Base-by-base conservation (phyloP, 805 yeast genomes). In the Starmerella stellata region DNA sequence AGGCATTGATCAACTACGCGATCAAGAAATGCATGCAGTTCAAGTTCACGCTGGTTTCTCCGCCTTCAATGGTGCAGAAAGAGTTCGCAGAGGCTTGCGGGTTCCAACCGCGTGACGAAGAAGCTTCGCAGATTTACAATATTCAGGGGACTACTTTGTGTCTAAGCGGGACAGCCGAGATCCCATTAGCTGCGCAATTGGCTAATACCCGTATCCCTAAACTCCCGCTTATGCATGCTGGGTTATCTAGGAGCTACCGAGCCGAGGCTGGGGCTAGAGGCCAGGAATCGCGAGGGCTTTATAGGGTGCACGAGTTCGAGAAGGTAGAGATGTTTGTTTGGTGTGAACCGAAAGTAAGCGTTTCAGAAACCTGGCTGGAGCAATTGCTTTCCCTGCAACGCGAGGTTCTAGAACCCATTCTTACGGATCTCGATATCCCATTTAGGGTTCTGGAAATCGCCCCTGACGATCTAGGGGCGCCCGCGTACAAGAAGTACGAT, bases 251-350 rank as follows among this genome's bases (percentile, higher is more conserved):
- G 45, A 72, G 93, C 44, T 90, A 75, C 53, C 65, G 98, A 44
- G 94, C 95, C 0, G 98, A 90, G 55, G 98, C 98, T 0, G 98
- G 96, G 2, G 90, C 96, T 1, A 69, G 94, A 40, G 98, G 98
- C 2, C 72, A 71, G 46, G 95, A 82, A 47, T 82, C 95, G 0
- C 74, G 76, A 49, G 98, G 98, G 0, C 62, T 90, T 1, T 90
- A 90, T 50, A 64, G 98, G 32, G 95, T 90, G 19, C 98, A 90
- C 54, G 98, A 90, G 59, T 90, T 90, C 56, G 80, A 93, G 9
- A 90, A 90, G 56, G 93, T 90, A 1, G 98, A 90, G 55, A 59
- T 90, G 38, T 90, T 87, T 51, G 75, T 75, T 43, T 75, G 90
- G 94, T 57, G 69, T 3, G 39, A 44, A 15, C 50, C 52, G 1